Evolutionary conservation across 2,329 filamentous ascomycete species (phyloP), one percentile per base, ranked within the genome.

Genomic region (Chrysoporthe deuterocubensis): DNA sequence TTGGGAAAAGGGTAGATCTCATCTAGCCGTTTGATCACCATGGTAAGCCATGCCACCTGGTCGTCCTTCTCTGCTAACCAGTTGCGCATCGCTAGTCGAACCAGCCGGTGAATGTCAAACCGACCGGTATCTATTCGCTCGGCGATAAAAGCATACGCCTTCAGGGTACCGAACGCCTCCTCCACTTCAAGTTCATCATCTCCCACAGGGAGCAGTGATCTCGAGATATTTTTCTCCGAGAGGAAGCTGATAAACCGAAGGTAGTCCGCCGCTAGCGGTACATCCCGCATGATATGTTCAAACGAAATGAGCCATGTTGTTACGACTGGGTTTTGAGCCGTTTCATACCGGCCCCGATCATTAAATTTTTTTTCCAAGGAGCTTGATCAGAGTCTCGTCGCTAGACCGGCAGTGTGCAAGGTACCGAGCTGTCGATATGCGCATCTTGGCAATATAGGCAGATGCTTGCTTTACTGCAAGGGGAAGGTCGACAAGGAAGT

Each of bases 241-340:
- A 77, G 64, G 52, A 76, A 75, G 42, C 72, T 74, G 21, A 79
- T 74, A 34, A 76, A 78, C 32, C 67, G 70, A 0, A 78, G 70
- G 58, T 75, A 78, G 5, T 74, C 11, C 16, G 71, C 73, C 0
- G 78, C 76, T 1, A 75, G 71, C 6, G 68, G 66, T 7, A 72
- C 46, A 21, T 76, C 52, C 21, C 68, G 44, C 1, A 37, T 65
- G 11, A 80, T 77, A 2, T 79, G 72, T 0, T 71, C 18, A 61
- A 79, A 80, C 0, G 77, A 78, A 2, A 80, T 76, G 1, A 77
- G 69, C 77, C 75, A 80, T 0, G 77, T 79, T 2, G 72, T 74
- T 2, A 73, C 73, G 0, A 80, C 66, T 0, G 76, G 72, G 60
- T 79, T 79, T 18, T 65, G 18, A 1, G 67, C 71, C 2, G 37